Base-by-base conservation (phyloP, 176 grass and related monocot species). In the Otatea glauca region DNA sequence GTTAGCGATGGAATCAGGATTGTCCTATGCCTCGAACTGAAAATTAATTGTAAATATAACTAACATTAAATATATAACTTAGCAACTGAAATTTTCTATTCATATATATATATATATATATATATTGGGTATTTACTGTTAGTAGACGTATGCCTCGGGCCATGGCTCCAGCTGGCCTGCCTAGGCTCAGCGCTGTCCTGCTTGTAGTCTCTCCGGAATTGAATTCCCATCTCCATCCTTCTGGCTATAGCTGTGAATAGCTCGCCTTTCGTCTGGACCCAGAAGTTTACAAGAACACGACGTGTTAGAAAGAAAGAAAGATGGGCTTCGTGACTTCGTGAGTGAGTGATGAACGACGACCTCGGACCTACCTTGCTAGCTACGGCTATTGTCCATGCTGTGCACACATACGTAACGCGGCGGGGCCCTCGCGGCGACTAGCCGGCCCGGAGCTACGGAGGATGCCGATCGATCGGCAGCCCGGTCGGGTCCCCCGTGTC, bases 301-400 rank as follows among this genome's bases (percentile, higher is more conserved):
- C 25, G 9, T 9, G 56, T 4, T 12, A 4, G 56, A 56, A 7
- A 9, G 56, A 60, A 21, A 37, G 35, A 37, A 4, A 37, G 35
- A 59, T 23, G 58, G 21, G 10, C 58, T 61, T 4, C 9, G 44
- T 58, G 65, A 68, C 58, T 61, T 4, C 9, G 44, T 58, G 65
- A 68, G 20, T 9, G 39, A 24, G 39, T 53, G 80, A 25, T 34
- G 80, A 77, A 69, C 62, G 72, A 77, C 63, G 83, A 85, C 83
- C 83, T 16, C 21, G 55, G 69, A 83, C 41, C 81, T 83, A 83
- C 68, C 54, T 10, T 25, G 53, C 44, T 45, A 61, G 53, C 68
- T 61, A 72, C 66, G 65, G 49, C 43, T 43, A 4, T 51, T 9
- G 50, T 39, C 74, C 39, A 45, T 11, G 39, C 65, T 11, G 9